These are phyloP conservation scores for Candida suzukii DNA, from an alignment of 805 yeast species.

Conservation along the genomic window DNA sequence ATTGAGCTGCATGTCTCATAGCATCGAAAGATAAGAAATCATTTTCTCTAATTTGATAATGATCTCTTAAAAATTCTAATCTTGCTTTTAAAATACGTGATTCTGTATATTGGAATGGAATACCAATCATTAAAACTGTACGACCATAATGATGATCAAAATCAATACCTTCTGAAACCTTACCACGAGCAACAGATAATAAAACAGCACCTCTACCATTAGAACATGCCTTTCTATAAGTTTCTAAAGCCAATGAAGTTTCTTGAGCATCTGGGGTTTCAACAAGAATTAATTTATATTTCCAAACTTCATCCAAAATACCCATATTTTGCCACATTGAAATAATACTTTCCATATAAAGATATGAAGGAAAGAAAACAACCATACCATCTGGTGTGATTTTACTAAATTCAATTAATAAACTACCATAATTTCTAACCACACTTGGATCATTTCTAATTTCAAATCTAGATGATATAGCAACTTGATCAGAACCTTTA, in stretches of 20 bases:
- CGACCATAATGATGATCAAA: constrained; percentile 98
- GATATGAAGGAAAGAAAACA: constrained; percentile 93
- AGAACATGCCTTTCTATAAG: constrained; percentile 92
- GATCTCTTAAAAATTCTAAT: constrained; percentile 86
- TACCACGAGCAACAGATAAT: constrained; percentile 97
- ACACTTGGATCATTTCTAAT: constrained; percentile 97
- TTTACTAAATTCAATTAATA: constrained; percentile 86
- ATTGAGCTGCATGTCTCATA: constrained; percentile 99
- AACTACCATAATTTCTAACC: constrained; percentile 92
- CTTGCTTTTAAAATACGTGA: constrained; percentile 94
- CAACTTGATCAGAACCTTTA: constrained; percentile 96
- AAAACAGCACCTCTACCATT: constrained; percentile 97
- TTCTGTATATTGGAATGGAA: constrained; percentile 98
- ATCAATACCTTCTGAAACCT: constrained; percentile 98
- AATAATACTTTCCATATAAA: constrained; percentile 96
- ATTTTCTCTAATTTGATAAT: constrained; percentile 85
- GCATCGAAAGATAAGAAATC: constrained; percentile 97
- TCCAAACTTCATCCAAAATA: constrained; percentile 96
- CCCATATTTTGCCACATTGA: constrained; percentile 99
- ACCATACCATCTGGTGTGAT: constrained; percentile 98
- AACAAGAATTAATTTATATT: constrained; percentile 86
- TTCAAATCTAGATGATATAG: constrained; percentile 92
- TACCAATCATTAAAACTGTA: constrained; percentile 97
- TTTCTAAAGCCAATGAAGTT: constrained; percentile 90
- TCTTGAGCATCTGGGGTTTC: constrained; percentile 99